Conservation (phyloP, 805 yeast species). For the Metschnikowia orientalis region DNA sequence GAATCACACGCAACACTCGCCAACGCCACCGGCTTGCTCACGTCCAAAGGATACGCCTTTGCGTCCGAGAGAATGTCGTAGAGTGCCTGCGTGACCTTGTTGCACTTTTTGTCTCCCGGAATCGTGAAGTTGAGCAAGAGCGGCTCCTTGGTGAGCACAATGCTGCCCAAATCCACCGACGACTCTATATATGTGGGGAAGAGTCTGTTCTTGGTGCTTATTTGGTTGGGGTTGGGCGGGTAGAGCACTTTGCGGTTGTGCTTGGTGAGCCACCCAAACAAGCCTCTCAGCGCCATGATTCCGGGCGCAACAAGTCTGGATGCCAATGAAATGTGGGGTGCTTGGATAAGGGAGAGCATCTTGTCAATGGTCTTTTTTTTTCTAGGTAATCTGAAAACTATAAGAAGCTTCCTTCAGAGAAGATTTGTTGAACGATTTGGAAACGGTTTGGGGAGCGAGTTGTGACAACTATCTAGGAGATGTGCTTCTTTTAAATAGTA, state of each 20-base stretch:
- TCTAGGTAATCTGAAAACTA: too few relatives aligned
- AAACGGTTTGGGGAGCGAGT: too few relatives aligned
- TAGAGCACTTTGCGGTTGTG: slow-evolving; percentile 28
- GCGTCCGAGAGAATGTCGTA: slow-evolving; percentile 33
- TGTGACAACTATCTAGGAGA: too few relatives aligned
- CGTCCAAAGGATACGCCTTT: slow-evolving; percentile 26
- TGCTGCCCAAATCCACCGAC: slow-evolving; percentile 55
- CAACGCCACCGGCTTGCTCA: slow-evolving; percentile 46
- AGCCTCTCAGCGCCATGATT: slow-evolving; percentile 5
- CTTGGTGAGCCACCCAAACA: slow-evolving; percentile 18
- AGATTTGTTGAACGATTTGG: too few relatives aligned
- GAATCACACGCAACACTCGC: slow-evolving; percentile 73
- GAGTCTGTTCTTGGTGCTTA: slow-evolving; percentile 38
- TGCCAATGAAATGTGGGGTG: slow-evolving; percentile 9
- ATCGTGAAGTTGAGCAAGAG: slow-evolving; percentile 67
- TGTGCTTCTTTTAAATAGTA: too few relatives aligned
- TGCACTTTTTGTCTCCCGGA: slow-evolving; percentile 58
- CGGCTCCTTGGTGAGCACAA: slow-evolving; percentile 53
- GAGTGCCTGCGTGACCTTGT: slow-evolving; percentile 58
- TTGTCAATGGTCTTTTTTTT: too few relatives aligned
- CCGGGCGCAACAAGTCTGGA: slow-evolving; percentile 7
- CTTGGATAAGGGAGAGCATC: slow-evolving; percentile 10
- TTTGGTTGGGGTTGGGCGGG: slow-evolving; percentile 35
- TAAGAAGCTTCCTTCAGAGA: too few relatives aligned
- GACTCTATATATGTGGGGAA: slow-evolving; percentile 45